phyloP scores from a whole-genome alignment of 2,329 filamentous ascomycete species.

The Scorias spongiosa region DNA sequence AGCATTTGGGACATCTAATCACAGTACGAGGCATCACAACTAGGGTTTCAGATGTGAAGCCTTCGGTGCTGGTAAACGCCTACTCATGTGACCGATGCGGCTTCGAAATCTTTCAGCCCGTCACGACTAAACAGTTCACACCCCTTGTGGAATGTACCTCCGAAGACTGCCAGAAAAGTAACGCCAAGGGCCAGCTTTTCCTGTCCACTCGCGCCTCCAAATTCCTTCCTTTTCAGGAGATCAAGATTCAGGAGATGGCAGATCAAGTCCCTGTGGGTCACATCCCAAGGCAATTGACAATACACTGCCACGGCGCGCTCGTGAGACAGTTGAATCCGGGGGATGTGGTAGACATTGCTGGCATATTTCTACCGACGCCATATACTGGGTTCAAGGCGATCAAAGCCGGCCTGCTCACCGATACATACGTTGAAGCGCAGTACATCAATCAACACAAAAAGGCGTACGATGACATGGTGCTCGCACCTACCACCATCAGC shows the following conservation, averaged over 20 bases:
- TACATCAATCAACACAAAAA: constrained; percentile 94
- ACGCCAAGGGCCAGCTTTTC: constrained; percentile 84
- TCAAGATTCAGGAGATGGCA: constrained; percentile 98
- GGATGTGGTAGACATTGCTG: constrained; percentile 84
- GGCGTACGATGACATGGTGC: constrained; percentile 80
- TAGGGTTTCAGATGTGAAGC: constrained; percentile 93
- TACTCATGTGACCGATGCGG: constrained; percentile 96
- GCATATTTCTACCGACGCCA: constrained; percentile 90
- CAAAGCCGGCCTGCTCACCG: constrained; percentile 85
- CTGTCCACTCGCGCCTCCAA: constrained; percentile 93
- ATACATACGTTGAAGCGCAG: constrained; percentile 93
- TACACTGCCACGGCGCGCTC: constrained; percentile 76
- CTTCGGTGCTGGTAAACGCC: constrained; percentile 90
- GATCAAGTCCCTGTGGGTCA: constrained; percentile 97
- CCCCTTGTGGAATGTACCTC: constrained; percentile 80
- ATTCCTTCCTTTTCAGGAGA: constrained; percentile 92
- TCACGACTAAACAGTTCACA: constrained; percentile 79
- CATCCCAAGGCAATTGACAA: constrained; percentile 79
- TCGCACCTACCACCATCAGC: constrained; percentile 64
- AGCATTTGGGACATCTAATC: constrained; percentile 84
- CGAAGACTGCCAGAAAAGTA: constrained; percentile 75
- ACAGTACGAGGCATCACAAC: constrained; percentile 90
- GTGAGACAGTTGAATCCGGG: constrained; percentile 82
- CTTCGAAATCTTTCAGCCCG: constrained; percentile 92
- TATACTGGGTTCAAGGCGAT: constrained; percentile 99